Conservation (phyloP, 2,329 filamentous ascomycete genomes). For the Beauveria sp. region DNA sequence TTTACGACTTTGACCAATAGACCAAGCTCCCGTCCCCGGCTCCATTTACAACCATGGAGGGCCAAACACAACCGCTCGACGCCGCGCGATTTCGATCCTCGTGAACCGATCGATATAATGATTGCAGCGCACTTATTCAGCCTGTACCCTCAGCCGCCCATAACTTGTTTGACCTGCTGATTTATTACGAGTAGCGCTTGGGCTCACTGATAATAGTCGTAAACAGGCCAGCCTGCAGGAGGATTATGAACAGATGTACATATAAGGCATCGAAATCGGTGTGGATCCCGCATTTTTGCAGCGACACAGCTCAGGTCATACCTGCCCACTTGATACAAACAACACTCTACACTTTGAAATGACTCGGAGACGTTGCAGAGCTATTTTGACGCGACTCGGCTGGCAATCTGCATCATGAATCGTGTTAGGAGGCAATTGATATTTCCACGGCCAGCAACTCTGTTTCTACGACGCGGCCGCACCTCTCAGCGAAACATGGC, state of each 20-base stretch:
- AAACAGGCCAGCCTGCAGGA: no score
- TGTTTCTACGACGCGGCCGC: background rate
- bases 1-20: background rate
- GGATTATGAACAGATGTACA: no score
- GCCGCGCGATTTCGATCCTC: background rate
- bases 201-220: no score
- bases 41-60: background rate
- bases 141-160: no score
- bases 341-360: background rate
- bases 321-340: no score
- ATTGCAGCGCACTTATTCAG: no score
- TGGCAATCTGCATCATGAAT: background rate
- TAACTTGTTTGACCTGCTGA: no score
- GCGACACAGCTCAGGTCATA: no score
- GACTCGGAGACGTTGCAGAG: background rate
- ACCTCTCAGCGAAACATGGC: background rate
- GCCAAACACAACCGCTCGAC: background rate
- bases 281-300: no score
- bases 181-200: no score
- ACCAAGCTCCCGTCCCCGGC: background rate
- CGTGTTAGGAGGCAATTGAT: background rate
- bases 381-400: background rate
- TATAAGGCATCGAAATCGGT: no score
- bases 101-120: no score
- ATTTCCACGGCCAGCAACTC: background rate